Conservation (phyloP, 2,329 filamentous ascomycete species). For the Paecilomyces formosus region DNA sequence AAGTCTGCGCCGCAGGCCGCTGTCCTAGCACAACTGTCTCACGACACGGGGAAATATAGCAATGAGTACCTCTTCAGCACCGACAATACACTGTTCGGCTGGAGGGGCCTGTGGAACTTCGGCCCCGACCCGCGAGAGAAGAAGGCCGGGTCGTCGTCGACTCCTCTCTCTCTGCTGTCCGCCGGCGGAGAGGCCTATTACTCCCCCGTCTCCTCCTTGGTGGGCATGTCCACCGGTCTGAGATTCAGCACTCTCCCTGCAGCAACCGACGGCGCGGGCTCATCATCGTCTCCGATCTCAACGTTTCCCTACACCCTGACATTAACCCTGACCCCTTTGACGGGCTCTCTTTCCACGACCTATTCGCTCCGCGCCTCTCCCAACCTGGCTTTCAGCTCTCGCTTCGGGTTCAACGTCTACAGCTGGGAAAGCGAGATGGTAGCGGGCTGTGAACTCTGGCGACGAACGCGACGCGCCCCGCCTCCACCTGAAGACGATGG, state of each 20-base stretch:
- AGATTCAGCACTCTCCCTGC: slow-evolving; percentile 77
- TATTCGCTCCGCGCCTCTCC: slow-evolving; percentile 85
- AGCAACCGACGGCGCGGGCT: slow-evolving; percentile 30
- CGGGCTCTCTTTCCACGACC: slow-evolving; percentile 84
- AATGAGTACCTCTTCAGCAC: slow-evolving; percentile 88
- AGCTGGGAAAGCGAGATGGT: slow-evolving; percentile 95
- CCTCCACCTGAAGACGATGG: slow-evolving; percentile 34
- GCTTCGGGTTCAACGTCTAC: slow-evolving; percentile 96
- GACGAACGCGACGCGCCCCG: slow-evolving; percentile 38
- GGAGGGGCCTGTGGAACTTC: slow-evolving; percentile 91
- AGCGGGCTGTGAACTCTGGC: slow-evolving; percentile 89
- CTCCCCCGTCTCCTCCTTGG: slow-evolving; percentile 86
- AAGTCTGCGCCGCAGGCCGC: slow-evolving; percentile 39
- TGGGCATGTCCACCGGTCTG: slow-evolving; percentile 79
- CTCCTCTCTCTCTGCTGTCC: slow-evolving; percentile 72
- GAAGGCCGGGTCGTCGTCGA: slow-evolving; percentile 33
- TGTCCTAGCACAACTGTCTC: slow-evolving; percentile 43
- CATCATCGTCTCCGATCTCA: slow-evolving; percentile 36
- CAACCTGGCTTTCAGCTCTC: slow-evolving; percentile 76
- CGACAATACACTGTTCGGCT: slow-evolving; percentile 79
- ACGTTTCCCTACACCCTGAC: slow-evolving; percentile 93
- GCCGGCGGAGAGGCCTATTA: slow-evolving; percentile 93
- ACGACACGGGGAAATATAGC: slow-evolving; percentile 80
- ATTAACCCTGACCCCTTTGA: slow-evolving; percentile 84
- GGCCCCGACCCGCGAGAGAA: slow-evolving; percentile 47